Conservation (phyloP, 2,329 filamentous ascomycete species). For the Fusarium mexicanum region DNA sequence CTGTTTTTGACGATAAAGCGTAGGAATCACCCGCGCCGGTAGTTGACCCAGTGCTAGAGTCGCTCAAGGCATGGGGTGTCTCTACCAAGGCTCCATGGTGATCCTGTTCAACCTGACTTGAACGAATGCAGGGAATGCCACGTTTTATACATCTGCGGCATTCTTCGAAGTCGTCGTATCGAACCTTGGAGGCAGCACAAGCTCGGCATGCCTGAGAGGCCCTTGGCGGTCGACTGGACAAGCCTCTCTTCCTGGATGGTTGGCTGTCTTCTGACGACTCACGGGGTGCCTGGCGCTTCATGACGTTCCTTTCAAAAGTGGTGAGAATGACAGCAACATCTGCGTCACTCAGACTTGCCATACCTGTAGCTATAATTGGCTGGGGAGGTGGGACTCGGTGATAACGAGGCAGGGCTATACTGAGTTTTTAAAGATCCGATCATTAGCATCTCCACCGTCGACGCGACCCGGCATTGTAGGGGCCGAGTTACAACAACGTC, state of each 20-base stretch:
- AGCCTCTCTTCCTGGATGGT: background rate
- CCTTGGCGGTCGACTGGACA: background rate
- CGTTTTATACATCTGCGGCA: background rate
- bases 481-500: no score
- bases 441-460: background rate
- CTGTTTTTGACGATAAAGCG: background rate
- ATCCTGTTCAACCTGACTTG: background rate
- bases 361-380: no score
- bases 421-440: fast-evolving
- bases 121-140: background rate
- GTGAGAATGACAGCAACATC: no score
- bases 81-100: fast-evolving
- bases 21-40: background rate
- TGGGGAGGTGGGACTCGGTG: no score
- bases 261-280: background rate
- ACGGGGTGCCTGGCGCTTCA: background rate
- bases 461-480: fast-evolving
- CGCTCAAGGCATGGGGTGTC: background rate
- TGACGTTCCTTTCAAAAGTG: background rate
- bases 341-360: no score
- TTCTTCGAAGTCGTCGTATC: background rate
- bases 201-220: background rate
- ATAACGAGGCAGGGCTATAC: no score
- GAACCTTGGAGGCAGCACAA: background rate
- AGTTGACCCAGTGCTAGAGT: background rate